A percentile compares a stretch with the other conserved stretches of the same genome.
These are phyloP conservation scores for Tetrapisispora arboricola DNA, from an alignment of 805 yeast species.

Conservation along the genomic window DNA sequence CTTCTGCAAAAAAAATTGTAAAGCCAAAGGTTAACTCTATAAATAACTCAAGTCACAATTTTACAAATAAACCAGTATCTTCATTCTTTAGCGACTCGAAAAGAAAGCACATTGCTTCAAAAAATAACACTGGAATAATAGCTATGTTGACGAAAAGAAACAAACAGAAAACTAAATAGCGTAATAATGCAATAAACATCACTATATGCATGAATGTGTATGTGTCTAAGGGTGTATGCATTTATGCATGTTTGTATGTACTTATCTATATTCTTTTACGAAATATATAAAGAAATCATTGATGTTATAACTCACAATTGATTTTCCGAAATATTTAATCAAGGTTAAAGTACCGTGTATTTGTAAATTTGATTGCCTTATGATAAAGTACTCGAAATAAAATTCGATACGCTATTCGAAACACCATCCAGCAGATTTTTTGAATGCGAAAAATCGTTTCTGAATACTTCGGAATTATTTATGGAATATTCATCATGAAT, in stretches of 20 bases:
- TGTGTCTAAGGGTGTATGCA: not conserved
- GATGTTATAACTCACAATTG: too few species aligned
- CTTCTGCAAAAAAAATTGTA: not conserved
- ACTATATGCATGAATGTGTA: not conserved
- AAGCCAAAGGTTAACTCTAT: not conserved
- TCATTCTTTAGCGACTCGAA: not conserved
- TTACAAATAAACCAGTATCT: not conserved
- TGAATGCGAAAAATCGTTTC: not conserved
- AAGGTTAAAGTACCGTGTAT: too few species aligned
- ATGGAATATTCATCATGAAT: constrained; percentile 16
- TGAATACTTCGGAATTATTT: not conserved
- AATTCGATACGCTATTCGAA: constrained; percentile 5
- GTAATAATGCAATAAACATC: not conserved
- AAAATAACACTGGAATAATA: constrained; percentile 3
- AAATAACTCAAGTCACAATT: not conserved
- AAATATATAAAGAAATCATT: too few species aligned
- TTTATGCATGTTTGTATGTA: not conserved
- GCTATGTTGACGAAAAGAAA: constrained; percentile 4
- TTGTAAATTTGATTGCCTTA: too few species aligned
- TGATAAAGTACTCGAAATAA: not conserved
- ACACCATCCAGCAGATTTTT: constrained; percentile 3
- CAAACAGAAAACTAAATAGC: not conserved
- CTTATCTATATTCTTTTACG: not conserved
- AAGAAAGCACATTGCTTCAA: not conserved
- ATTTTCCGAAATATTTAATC: too few species aligned